Evolutionary conservation across 2,329 filamentous ascomycete genomes (phyloP).

Genomic region (Daldinia sp.): DNA sequence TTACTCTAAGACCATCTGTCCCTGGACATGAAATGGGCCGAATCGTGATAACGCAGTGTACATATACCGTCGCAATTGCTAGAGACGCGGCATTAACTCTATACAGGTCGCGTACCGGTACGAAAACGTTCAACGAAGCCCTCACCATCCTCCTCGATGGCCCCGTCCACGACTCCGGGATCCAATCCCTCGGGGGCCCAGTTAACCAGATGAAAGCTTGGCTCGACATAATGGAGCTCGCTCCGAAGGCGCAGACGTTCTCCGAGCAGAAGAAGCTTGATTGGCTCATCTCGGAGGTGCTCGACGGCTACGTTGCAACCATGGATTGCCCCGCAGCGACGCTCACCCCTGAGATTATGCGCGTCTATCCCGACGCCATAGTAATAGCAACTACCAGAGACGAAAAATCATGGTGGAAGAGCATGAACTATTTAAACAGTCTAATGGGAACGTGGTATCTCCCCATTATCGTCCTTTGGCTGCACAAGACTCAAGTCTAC

Average conservation of each 20-base stretch:
- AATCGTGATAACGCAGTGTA: neutral
- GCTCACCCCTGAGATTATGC: conserved; percentile 56
- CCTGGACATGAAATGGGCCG: neutral
- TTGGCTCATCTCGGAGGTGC: conserved; percentile 48
- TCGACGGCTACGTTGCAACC: conserved; percentile 50
- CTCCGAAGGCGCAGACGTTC: conserved; percentile 42
- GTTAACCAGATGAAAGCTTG: conserved; percentile 48
- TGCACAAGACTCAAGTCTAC: conserved; percentile 47
- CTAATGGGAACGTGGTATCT: conserved; percentile 49
- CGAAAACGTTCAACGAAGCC: conserved; percentile 51
- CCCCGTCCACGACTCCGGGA: conserved; percentile 49
- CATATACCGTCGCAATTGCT: neutral
- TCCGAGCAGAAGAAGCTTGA: conserved; percentile 48
- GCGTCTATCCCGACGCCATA: conserved; percentile 58
- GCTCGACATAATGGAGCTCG: conserved; percentile 48
- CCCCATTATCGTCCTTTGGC: conserved; percentile 46
- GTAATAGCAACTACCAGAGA: conserved; percentile 56
- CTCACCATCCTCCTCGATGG: conserved; percentile 48
- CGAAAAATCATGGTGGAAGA: conserved; percentile 50
- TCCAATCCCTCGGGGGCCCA: conserved; percentile 49
- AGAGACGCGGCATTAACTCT: conserved; percentile 22
- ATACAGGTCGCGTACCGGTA: conserved; percentile 49
- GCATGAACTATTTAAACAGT: conserved; percentile 46
- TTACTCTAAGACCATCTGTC: neutral
- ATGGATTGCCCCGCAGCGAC: conserved; percentile 55